A percentile compares a stretch with the other conserved stretches of the same genome.
Conservation (phyloP, 345 rosid genomes). For the Pelargonium nanum region DNA sequence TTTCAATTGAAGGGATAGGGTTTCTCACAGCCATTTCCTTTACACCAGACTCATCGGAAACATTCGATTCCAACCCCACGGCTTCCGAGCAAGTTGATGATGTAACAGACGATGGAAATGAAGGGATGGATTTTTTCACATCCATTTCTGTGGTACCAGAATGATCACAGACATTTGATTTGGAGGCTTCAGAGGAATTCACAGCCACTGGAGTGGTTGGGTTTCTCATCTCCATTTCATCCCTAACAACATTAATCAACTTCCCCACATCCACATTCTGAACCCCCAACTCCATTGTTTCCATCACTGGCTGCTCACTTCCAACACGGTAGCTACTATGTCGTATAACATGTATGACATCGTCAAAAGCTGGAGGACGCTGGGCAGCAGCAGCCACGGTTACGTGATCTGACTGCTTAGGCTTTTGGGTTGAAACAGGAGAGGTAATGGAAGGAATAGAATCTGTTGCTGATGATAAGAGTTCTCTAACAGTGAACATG, state of each 20-base stretch:
- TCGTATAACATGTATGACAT: conserved; percentile 75
- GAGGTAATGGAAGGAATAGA: too few species aligned
- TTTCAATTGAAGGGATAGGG: conserved; percentile 13
- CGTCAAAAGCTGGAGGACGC: conserved; percentile 59
- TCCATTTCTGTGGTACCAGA: conserved; percentile 38
- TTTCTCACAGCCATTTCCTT: not conserved
- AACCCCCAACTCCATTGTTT: conserved; percentile 70
- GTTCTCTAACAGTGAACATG: conserved; percentile 60
- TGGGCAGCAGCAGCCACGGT: conserved; percentile 31
- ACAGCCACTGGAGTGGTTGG: not conserved
- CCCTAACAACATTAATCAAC: conserved; percentile 62
- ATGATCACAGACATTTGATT: conserved; percentile 33
- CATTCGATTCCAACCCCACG: not conserved
- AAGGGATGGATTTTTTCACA: conserved; percentile 14
- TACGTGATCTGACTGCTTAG: too few species aligned
- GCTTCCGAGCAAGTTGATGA: too few species aligned
- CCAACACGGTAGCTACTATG: conserved; percentile 88
- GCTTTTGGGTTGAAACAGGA: too few species aligned
- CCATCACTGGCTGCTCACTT: conserved; percentile 74
- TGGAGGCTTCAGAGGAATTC: conserved; percentile 34
- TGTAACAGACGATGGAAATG: conserved; percentile 1
- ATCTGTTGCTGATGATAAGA: conserved; percentile 37
- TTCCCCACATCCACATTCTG: conserved; percentile 65
- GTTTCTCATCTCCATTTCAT: conserved; percentile 56
- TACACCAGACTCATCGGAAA: not conserved